Conservation (phyloP, 2,329 filamentous ascomycete genomes). For the Fusarium marasasianum region DNA sequence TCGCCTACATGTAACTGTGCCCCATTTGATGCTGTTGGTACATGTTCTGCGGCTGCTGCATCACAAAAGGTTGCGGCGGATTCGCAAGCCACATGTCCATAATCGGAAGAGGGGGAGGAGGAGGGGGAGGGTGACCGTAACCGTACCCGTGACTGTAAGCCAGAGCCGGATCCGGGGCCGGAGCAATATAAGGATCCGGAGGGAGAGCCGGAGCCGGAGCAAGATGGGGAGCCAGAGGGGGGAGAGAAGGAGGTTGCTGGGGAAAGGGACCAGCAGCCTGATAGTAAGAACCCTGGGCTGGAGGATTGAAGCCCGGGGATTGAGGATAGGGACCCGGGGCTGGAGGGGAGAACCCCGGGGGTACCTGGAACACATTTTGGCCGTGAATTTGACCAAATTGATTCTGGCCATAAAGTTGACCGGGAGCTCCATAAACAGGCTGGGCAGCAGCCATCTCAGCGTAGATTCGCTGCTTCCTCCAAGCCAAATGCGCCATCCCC, state of each 20-base stretch:
- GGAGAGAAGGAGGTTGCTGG: not conserved
- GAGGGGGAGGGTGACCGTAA: not conserved
- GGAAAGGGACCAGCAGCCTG: not conserved
- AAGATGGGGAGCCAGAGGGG: not conserved
- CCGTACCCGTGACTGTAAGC: too few relatives aligned
- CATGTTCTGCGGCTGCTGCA: not conserved
- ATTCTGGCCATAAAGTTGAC: not conserved
- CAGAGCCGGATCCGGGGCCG: too few relatives aligned
- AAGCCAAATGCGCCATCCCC: too few relatives aligned
- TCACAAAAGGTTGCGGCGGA: too few relatives aligned
- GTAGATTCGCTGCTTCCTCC: too few relatives aligned
- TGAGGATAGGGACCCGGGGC: not conserved
- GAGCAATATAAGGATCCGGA: too few relatives aligned
- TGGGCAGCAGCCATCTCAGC: not conserved
- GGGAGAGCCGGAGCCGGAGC: not conserved
- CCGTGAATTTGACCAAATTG: not conserved
- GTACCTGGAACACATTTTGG: not conserved
- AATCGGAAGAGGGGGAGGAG: fast-evolving
- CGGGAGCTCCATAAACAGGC: not conserved
- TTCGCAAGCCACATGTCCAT: too few relatives aligned
- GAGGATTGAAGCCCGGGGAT: too few relatives aligned
- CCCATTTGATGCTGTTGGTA: not conserved
- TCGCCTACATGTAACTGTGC: too few relatives aligned
- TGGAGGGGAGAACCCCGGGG: not conserved
- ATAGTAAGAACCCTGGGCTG: not conserved